Conservation (phyloP, 2,329 filamentous ascomycete species). For the Cercospora janseana region DNA sequence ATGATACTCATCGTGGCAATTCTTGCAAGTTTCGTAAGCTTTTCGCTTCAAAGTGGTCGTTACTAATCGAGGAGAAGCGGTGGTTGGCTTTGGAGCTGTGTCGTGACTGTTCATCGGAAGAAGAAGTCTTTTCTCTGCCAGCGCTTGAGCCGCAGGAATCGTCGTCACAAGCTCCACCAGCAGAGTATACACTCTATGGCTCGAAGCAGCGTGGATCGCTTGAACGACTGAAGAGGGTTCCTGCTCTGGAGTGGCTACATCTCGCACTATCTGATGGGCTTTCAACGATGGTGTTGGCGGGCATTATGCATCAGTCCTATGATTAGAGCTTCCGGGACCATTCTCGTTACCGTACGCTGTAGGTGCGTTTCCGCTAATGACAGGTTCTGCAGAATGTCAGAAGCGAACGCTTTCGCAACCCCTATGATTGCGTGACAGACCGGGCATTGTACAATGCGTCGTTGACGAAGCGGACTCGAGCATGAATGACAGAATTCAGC, state of each 20-base stretch:
- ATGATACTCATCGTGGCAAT: slow-evolving; percentile 7
- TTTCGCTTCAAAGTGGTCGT: slow-evolving; percentile 2
- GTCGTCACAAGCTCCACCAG: slow-evolving; percentile 1
- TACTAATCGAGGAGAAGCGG: background rate
- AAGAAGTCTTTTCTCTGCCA: slow-evolving; percentile 3
- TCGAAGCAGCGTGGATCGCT: background rate
- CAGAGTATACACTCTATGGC: background rate
- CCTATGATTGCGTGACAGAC: too few species aligned
- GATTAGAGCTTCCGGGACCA: too few species aligned
- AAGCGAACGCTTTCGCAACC: too few species aligned
- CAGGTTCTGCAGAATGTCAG: too few species aligned
- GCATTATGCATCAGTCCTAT: too few species aligned
- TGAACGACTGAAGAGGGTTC: background rate
- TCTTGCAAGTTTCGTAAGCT: slow-evolving; percentile 13
- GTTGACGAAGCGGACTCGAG: too few species aligned
- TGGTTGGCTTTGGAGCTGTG: background rate
- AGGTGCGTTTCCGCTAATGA: too few species aligned
- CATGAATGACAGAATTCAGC: too few species aligned
- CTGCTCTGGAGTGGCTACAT: background rate
- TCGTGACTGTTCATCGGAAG: background rate
- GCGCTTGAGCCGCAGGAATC: background rate
- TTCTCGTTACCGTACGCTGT: too few species aligned
- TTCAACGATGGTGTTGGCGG: background rate
- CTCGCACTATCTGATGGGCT: background rate
- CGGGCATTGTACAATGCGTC: too few species aligned